phyloP scores from a whole-genome alignment of 2,329 filamentous ascomycete genomes.

The Pseudogymnoascus sp. region DNA sequence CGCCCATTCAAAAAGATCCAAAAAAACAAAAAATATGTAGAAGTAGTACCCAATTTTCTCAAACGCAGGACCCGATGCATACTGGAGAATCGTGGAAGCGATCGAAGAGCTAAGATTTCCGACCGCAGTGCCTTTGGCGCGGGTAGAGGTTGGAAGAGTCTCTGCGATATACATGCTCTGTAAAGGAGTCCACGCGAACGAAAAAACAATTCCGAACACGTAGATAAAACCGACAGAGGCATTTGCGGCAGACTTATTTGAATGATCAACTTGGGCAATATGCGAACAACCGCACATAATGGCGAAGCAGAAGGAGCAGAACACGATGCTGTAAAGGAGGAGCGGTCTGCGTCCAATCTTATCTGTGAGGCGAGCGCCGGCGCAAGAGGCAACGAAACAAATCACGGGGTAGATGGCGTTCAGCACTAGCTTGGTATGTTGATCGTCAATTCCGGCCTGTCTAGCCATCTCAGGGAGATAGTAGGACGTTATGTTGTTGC shows the following conservation, averaged over 20 bases:
- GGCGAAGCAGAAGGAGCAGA: constrained; percentile 33
- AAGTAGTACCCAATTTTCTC: constrained; percentile 31
- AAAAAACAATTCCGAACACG: constrained; percentile 44
- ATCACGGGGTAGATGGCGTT: constrained; percentile 20
- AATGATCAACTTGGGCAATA: neutral
- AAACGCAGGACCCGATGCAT: constrained; percentile 31
- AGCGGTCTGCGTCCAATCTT: constrained; percentile 25
- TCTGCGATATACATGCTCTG: constrained; percentile 43
- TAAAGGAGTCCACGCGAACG: constrained; percentile 43
- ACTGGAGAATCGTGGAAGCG: constrained; percentile 30
- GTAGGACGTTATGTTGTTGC: constrained; percentile 28
- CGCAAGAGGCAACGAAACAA: constrained; percentile 18
- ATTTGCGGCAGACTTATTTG: constrained; percentile 31
- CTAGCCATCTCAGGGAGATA: constrained; percentile 20
- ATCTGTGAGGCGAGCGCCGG: constrained; percentile 19
- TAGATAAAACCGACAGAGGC: constrained; percentile 44
- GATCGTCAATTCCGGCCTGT: constrained; percentile 22
- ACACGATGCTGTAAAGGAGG: constrained; percentile 21
- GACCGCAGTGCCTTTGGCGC: constrained; percentile 35
- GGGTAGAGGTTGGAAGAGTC: constrained; percentile 36
- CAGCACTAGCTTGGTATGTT: constrained; percentile 26
- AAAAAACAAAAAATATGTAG: constrained; percentile 26
- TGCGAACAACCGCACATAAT: constrained; percentile 27
- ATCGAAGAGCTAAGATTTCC: constrained; percentile 35
- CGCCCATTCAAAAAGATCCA: constrained; percentile 26